Evolutionary conservation across 202 grass and related monocot species (phyloP), one percentile per base, ranked within the genome.

Genomic region (Panicum hallii): DNA sequence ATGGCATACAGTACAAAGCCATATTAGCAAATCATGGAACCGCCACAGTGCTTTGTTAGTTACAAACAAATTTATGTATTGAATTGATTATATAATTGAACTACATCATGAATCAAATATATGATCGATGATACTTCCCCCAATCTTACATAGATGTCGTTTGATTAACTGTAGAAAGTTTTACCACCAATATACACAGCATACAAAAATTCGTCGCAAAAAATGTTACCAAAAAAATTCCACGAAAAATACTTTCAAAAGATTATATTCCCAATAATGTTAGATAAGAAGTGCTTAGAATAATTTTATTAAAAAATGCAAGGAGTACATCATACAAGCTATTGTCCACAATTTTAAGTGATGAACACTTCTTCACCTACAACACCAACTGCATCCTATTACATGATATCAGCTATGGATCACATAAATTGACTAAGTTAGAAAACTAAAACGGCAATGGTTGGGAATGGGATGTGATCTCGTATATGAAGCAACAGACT

Each of bases 341-440:
- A 63, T 20, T 48, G 16, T 36, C 40, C 46, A 56, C 34, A 71
- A 70, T 20, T 87, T 54, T 79, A 70, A 74, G 56, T 41, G 10
- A 71, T 56, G 47, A 40, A 42, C 30, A 65, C 70, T 64, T 63
- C 22, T 64, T 79, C 52, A 22, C 38, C 32, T 55, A 20, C 26
- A 60, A 72, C 16, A 48, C 17, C 32, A 48, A 54, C 16, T 23
- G 30, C 58, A 53, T 72, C 16, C 41, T 60, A 70, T 75, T 53
- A 54, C 22, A 62, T 54, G 57, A 30, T 52, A 82, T 82, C 58
- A 58, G 70, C 26, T 77, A 87, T 79, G n/a, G 55, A 71, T 83
- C 17, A 62, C 72, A 85, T 58, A 88, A 66, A 84, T 40, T 68
- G 9, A 63, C 42, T 61, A 68, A 50, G 58, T 74, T 63, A 54